Conservation (phyloP, 805 yeast species). For the Myxozyma neglecta region DNA sequence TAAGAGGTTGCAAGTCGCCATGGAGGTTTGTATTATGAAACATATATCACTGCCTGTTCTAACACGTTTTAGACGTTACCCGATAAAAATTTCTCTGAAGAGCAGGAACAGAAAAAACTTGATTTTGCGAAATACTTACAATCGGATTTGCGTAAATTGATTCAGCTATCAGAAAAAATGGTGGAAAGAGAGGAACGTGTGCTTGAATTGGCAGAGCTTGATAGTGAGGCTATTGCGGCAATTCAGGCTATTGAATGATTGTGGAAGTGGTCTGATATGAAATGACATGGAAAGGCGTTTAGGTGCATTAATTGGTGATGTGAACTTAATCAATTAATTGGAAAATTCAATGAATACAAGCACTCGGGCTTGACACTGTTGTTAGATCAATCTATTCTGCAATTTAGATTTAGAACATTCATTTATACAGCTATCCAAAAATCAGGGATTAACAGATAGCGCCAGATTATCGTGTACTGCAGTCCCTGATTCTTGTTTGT, state of each 20-base stretch:
- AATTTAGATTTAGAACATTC: too few species aligned
- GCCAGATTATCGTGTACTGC: too few species aligned
- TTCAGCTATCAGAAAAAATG: conserved; percentile 30
- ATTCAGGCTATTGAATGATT: not conserved
- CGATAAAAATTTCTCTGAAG: conserved; percentile 19
- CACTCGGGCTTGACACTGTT: too few species aligned
- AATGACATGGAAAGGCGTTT: not conserved
- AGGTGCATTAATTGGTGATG: not conserved
- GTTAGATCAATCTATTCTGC: too few species aligned
- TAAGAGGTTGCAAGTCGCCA: too few species aligned
- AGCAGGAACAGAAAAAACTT: conserved; percentile 23
- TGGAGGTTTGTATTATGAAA: conserved; percentile 33
- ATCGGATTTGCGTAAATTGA: conserved; percentile 30
- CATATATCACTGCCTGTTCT: not conserved
- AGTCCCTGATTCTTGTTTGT: too few species aligned
- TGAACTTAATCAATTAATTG: too few species aligned
- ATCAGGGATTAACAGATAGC: too few species aligned
- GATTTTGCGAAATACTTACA: conserved; percentile 28
- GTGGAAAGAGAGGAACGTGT: conserved; percentile 34
- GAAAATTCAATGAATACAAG: too few species aligned
- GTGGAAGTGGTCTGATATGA: not conserved
- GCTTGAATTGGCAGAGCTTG: conserved; percentile 9
- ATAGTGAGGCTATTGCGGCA: not conserved
- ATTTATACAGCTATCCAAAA: too few species aligned
- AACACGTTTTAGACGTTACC: conserved; percentile 15